A percentile compares a stretch with the other conserved stretches of the same genome.
Evolutionary conservation across 75 land plant species (phyloP).

Genomic region (Sequoiadendron giganteum): DNA sequence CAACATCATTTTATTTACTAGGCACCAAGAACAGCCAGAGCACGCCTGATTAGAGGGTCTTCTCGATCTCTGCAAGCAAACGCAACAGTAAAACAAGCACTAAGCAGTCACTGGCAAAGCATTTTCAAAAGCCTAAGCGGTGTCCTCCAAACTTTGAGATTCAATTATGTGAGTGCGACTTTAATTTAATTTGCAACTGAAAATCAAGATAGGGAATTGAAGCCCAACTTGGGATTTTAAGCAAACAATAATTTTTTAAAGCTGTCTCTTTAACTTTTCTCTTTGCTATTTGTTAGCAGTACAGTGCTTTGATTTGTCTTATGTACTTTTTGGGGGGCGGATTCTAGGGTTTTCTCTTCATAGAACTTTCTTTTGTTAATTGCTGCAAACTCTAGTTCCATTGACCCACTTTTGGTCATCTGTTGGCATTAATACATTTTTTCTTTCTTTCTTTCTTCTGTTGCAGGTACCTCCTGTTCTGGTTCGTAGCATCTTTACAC

Average conservation of each 20-base stretch:
- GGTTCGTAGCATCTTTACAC: constrained; percentile 68
- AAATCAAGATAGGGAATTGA: not conserved
- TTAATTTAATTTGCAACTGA: not conserved
- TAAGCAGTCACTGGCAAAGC: constrained; percentile 87
- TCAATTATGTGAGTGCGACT: constrained; percentile 63
- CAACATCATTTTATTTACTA: constrained; percentile 15
- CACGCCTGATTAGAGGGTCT: constrained; percentile 57
- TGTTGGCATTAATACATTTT: too few species aligned
- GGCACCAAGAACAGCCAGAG: constrained; percentile 83
- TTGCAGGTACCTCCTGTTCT: constrained; percentile 80
- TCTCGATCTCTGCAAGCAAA: constrained; percentile 55
- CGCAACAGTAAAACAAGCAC: constrained; percentile 68
- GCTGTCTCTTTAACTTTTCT: not conserved
- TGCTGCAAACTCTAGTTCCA: too few species aligned
- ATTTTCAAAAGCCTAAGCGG: constrained; percentile 67
- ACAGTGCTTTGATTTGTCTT: too few species aligned
- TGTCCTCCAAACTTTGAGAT: constrained; percentile 46
- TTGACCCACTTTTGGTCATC: too few species aligned
- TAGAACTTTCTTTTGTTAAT: too few species aligned
- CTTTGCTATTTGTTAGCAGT: too few species aligned
- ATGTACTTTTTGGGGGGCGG: too few species aligned
- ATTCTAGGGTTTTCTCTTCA: too few species aligned
- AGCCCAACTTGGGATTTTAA: not conserved
- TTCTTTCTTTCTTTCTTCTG: too few species aligned
- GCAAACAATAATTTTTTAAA: not conserved